A percentile compares a stretch with the other conserved stretches of the same genome.
These are phyloP conservation scores for Sporothrix inflata DNA, from an alignment of 2,329 filamentous ascomycete genomes.

Conservation along the genomic window DNA sequence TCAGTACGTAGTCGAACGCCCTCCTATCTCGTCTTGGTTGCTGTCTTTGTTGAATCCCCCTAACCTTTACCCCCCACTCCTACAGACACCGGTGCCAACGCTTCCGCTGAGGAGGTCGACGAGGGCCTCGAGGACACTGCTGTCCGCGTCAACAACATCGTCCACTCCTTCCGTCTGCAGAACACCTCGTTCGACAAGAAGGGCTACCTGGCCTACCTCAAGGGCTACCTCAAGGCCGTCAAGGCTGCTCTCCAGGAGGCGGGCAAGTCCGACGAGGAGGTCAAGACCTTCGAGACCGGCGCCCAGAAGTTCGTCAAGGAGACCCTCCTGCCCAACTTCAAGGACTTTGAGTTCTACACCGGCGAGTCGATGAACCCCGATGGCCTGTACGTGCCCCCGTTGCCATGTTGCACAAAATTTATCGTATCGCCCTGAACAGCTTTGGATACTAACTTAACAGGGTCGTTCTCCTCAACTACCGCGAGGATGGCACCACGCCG, in stretches of 20 bases:
- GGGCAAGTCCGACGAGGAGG: conserved; percentile 62
- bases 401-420: too few species aligned
- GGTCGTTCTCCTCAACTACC: conserved; percentile 94
- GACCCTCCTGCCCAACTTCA: conserved; percentile 80
- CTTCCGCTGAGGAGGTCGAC: conserved; percentile 87
- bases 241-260: conserved; percentile 67
- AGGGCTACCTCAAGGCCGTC: conserved; percentile 91
- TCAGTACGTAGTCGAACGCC: conserved; percentile 59
- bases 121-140: conserved; percentile 71
- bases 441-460: conserved; percentile 47
- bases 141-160: conserved; percentile 86
- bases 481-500: conserved; percentile 90
- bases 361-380: conserved; percentile 92
- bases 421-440: background rate
- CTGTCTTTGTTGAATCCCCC: background rate
- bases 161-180: conserved; percentile 88
- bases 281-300: conserved; percentile 79
- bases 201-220: conserved; percentile 78
- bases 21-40: background rate
- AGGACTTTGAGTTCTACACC: conserved; percentile 93
- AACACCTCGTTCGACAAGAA: conserved; percentile 85
- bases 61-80: conserved; percentile 2
- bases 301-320: conserved; percentile 79
- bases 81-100: conserved; percentile 88
- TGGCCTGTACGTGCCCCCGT: conserved; percentile 72